Conservation (phyloP, 2,329 filamentous ascomycete genomes). For the Penicillium sp. region DNA sequence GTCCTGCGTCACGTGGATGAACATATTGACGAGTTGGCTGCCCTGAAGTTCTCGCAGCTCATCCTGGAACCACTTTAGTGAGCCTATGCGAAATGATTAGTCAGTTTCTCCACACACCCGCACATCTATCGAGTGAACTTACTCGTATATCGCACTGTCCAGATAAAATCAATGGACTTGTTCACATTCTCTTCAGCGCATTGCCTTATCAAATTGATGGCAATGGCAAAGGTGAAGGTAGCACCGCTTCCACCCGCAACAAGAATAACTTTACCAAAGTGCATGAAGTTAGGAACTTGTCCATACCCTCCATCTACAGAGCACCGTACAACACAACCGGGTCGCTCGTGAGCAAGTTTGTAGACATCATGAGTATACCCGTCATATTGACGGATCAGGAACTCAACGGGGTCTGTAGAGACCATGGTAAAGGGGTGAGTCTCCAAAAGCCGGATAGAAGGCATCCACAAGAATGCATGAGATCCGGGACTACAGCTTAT, state of each 20-base stretch:
- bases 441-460: conserved; percentile 56
- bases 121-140: background rate
- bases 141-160: conserved; percentile 4
- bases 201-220: conserved; percentile 9
- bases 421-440: conserved; percentile 48
- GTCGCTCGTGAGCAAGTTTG: conserved; percentile 9
- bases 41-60: conserved; percentile 7
- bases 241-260: conserved; percentile 18
- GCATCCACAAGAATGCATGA: conserved; percentile 66
- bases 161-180: conserved; percentile 14
- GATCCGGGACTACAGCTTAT: conserved; percentile 53
- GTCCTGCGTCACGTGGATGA: background rate
- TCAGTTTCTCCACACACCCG: background rate
- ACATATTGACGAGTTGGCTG: background rate
- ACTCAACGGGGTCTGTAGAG: conserved; percentile 12
- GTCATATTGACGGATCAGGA: conserved; percentile 16
- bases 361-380: conserved; percentile 17
- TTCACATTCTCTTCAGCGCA: background rate
- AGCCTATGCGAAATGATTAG: background rate
- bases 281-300: conserved; percentile 13
- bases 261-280: conserved; percentile 16
- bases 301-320: conserved; percentile 22
- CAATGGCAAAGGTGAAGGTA: conserved; percentile 17
- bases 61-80: conserved; percentile 8
- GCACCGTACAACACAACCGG: conserved; percentile 9